Percentiles rank a stretch among this genome's conserved stretches.
These are phyloP conservation scores for Fusarium sp. DNA, from an alignment of 2,329 filamentous ascomycete genomes.

Conservation along the genomic window DNA sequence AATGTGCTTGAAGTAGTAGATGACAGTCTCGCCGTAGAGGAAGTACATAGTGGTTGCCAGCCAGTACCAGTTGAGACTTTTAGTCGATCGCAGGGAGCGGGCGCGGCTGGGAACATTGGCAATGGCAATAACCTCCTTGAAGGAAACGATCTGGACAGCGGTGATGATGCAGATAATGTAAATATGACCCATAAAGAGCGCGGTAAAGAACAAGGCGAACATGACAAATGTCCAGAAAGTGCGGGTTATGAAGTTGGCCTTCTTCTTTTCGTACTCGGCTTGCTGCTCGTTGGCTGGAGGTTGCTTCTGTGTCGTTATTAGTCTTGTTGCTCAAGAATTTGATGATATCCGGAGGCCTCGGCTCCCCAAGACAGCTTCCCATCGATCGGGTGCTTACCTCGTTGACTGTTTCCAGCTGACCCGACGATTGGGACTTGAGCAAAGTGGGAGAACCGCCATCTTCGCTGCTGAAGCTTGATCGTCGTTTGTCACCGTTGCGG, in stretches of 20 bases:
- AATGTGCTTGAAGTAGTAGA: conserved; percentile 99
- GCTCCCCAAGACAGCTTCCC: not conserved
- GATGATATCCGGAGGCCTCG: not conserved
- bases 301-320: conserved; percentile 53
- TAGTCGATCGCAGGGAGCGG: conserved; percentile 90
- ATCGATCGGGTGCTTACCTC: conserved; percentile 47
- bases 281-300: conserved; percentile 55
- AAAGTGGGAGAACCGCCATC: conserved; percentile 53
- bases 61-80: conserved; percentile 99
- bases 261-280: conserved; percentile 95
- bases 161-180: conserved; percentile 96
- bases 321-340: not conserved
- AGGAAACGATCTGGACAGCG: conserved; percentile 93
- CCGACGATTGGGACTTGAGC: conserved; percentile 43
- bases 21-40: conserved; percentile 96
- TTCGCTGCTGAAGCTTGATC: conserved; percentile 78
- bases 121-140: conserved; percentile 99
- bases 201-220: conserved; percentile 91
- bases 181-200: conserved; percentile 95
- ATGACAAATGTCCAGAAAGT: conserved; percentile 99
- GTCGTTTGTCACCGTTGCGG: conserved; percentile 64
- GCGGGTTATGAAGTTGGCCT: conserved; percentile 95
- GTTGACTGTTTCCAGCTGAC: conserved; percentile 49
- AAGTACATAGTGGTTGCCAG: conserved; percentile 99
- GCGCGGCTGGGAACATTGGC: conserved; percentile 93